Conservation (phyloP, 805 yeast species). For the Saccharomycopsis babjevae region DNA sequence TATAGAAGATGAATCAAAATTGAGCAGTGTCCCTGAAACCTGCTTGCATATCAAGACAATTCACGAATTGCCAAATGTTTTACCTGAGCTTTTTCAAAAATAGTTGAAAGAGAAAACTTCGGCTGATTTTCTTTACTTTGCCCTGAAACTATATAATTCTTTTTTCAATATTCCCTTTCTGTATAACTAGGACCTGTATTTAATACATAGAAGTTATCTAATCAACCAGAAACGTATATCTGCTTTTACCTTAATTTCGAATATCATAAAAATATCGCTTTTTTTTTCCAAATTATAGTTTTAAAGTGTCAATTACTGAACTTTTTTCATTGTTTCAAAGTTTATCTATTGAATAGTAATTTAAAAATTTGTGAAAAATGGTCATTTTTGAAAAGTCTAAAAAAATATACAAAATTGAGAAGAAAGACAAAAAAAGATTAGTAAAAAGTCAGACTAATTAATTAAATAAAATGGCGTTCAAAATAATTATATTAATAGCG, state of each 20-base stretch:
- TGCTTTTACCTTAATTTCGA: not conserved
- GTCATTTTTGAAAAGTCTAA: not conserved
- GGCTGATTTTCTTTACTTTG: not conserved
- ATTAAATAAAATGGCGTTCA: not conserved
- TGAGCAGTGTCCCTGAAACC: conserved; percentile 32
- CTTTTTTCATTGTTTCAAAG: too few species aligned
- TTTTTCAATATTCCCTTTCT: not conserved
- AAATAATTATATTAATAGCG: not conserved
- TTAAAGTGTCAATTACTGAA: not conserved
- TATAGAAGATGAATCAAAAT: conserved; percentile 56
- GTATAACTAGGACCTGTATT: not conserved
- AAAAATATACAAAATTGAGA: not conserved
- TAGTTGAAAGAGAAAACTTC: not conserved
- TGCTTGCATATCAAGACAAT: conserved; percentile 48
- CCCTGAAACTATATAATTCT: not conserved
- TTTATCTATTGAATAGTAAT: too few species aligned
- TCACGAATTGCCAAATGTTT: conserved; percentile 40
- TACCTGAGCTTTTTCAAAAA: conserved; percentile 39
- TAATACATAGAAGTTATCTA: not conserved
- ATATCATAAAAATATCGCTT: not conserved
- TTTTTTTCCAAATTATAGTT: not conserved
- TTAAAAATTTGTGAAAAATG: not conserved
- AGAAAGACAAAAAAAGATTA: not conserved
- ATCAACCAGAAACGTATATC: too few species aligned
- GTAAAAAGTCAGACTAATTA: not conserved